A percentile compares a stretch with the other conserved stretches of the same genome.
Conservation (phyloP, 1,284 basidiomycete species). For the Coniferiporia weirii region DNA sequence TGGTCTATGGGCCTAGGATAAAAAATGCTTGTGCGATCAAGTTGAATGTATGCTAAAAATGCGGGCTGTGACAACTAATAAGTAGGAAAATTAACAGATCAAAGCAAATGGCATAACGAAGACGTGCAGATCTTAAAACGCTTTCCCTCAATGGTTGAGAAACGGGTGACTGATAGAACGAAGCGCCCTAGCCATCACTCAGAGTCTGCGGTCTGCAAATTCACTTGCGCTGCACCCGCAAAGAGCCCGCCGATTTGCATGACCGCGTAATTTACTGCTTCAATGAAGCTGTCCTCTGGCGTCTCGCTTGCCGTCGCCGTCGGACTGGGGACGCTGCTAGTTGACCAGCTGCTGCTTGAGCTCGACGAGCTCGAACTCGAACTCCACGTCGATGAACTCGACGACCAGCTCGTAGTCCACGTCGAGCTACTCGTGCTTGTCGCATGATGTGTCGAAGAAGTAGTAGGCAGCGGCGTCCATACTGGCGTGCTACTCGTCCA, state of each 20-base stretch:
- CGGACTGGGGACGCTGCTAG: slow-evolving; percentile 2
- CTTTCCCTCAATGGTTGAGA: neutral
- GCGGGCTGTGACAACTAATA: neutral
- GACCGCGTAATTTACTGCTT: slow-evolving; percentile 1
- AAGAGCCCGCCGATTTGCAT: slow-evolving; percentile 15
- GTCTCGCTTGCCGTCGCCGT: slow-evolving; percentile 4
- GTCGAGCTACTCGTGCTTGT: slow-evolving; percentile 20
- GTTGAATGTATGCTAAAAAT: neutral
- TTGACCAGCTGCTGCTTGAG: neutral
- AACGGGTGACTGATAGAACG: neutral
- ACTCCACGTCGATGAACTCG: slow-evolving; percentile 10
- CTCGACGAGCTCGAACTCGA: slow-evolving; percentile 18
- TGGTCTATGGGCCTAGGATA: neutral
- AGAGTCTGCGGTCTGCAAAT: slow-evolving; percentile 5
- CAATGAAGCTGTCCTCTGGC: slow-evolving; percentile 6
- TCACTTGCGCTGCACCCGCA: slow-evolving; percentile 9
- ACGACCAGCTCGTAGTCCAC: slow-evolving; percentile 18
- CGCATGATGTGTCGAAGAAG: slow-evolving; percentile 20
- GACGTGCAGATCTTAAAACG: neutral
- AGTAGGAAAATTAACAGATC: too few relatives aligned
- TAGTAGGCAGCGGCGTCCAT: slow-evolving; percentile 16
- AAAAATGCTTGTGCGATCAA: neutral
- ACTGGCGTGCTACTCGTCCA: neutral
- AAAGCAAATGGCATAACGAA: neutral
- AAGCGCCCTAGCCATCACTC: neutral